phyloP scores from a whole-genome alignment of 345 rosid genomes.

The Heritiera fomes region DNA sequence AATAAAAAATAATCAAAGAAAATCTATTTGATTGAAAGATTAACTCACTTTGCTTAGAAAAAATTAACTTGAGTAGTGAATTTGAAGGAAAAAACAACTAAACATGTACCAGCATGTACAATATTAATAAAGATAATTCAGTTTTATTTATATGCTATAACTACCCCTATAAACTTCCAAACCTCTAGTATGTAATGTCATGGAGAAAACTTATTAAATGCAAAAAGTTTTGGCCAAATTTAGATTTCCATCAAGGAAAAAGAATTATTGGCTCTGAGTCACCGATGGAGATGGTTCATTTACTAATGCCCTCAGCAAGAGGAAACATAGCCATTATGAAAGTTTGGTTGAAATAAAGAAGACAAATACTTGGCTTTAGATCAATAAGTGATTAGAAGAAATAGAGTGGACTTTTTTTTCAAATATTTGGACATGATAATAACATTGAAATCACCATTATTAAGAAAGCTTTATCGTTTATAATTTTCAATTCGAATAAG shows the following conservation, averaged over 20 bases:
- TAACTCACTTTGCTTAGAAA: background rate
- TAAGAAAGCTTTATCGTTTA: no score
- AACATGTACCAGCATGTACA: background rate
- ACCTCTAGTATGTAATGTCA: background rate
- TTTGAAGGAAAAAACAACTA: background rate
- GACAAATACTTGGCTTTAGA: constrained; percentile 16
- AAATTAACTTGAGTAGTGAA: background rate
- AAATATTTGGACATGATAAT: no score
- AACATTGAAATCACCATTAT: no score
- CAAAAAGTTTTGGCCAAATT: background rate
- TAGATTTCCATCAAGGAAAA: background rate
- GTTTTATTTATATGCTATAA: constrained; percentile 2
- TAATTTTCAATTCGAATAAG: no score
- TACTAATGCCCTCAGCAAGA: constrained; percentile 13
- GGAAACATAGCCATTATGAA: background rate
- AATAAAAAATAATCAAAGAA: no score
- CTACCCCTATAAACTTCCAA: background rate
- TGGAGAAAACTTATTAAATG: constrained; percentile 8
- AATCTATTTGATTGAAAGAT: background rate
- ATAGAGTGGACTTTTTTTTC: no score
- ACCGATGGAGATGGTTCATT: constrained; percentile 21
- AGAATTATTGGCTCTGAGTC: constrained; percentile 7
- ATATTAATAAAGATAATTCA: background rate
- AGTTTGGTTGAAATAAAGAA: constrained; percentile 14
- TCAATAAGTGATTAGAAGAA: no score